Conservation (phyloP, 805 yeast species). For the Wickerhamomyces hampshirensis region DNA sequence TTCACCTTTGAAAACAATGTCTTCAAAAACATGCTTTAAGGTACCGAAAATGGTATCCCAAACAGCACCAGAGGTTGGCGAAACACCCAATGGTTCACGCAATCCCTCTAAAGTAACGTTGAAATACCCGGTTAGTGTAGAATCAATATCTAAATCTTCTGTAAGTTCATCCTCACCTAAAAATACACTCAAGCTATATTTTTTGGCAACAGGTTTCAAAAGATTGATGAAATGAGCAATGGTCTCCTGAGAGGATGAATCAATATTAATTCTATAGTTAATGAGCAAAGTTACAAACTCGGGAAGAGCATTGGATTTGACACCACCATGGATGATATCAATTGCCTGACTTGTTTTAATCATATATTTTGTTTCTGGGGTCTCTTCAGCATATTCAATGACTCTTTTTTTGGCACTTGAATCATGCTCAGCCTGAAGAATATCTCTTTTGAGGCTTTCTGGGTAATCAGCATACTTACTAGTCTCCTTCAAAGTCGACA, state of each 20-base stretch:
- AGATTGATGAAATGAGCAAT: slow-evolving; percentile 30
- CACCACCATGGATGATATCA: slow-evolving; percentile 59
- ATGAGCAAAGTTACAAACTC: slow-evolving; percentile 44
- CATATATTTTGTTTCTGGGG: slow-evolving; percentile 27
- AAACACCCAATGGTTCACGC: slow-evolving; percentile 12
- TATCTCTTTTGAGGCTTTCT: slow-evolving; percentile 14
- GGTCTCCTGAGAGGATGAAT: slow-evolving; percentile 29
- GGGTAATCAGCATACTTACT: slow-evolving; percentile 17
- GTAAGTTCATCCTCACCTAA: slow-evolving; percentile 4
- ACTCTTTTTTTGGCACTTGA: slow-evolving; percentile 29
- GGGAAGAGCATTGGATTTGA: slow-evolving; percentile 64
- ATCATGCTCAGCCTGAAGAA: not conserved
- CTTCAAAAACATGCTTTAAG: slow-evolving; percentile 49
- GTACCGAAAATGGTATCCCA: slow-evolving; percentile 24
- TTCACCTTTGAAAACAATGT: slow-evolving; percentile 48
- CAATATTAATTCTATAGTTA: slow-evolving; percentile 55
- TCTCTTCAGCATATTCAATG: not conserved
- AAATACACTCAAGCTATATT: slow-evolving; percentile 28
- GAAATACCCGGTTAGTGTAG: slow-evolving; percentile 22
- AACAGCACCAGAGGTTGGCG: slow-evolving; percentile 13
- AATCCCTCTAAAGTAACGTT: slow-evolving; percentile 15
- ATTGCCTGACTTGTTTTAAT: slow-evolving; percentile 35
- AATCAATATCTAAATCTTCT: slow-evolving; percentile 6
- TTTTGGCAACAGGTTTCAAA: slow-evolving; percentile 34
- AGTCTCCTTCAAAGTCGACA: not conserved